These are phyloP conservation scores for Cymbopogon flexuosus DNA, from an alignment of 202 grass and related monocot genomes.

Conservation along the genomic window DNA sequence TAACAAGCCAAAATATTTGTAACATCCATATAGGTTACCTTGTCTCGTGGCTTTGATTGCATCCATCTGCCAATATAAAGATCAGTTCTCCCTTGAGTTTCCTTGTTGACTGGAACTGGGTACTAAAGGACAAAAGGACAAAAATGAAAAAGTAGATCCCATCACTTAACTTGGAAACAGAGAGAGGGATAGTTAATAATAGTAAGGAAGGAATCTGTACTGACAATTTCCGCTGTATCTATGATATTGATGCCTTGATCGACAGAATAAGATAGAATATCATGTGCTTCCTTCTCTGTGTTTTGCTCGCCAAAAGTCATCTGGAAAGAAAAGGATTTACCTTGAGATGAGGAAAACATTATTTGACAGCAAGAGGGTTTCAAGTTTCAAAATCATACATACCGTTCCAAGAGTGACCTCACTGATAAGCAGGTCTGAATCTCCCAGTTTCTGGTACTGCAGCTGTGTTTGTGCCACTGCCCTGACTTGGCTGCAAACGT, in stretches of 20 bases:
- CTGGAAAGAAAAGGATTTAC: constrained; percentile 30
- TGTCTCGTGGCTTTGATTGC: constrained; percentile 79
- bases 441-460: constrained; percentile 71
- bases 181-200: background rate
- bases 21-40: constrained; percentile 39
- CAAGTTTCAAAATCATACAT: background rate
- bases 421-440: constrained; percentile 77
- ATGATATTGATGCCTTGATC: constrained; percentile 69
- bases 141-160: background rate
- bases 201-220: background rate
- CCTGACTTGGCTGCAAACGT: background rate
- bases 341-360: background rate
- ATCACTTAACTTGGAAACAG: background rate
- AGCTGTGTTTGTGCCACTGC: constrained; percentile 23
- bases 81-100: constrained; percentile 90
- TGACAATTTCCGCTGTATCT: constrained; percentile 74
- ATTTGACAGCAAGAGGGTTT: background rate
- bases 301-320: constrained; percentile 98
- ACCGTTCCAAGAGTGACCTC: constrained; percentile 86
- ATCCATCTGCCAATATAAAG: constrained; percentile 82
- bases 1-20: background rate
- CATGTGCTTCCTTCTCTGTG: constrained; percentile 84
- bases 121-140: constrained; percentile 43
- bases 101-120: constrained; percentile 59
- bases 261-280: constrained; percentile 58